Evolutionary conservation across 345 rosid genomes (phyloP), one percentile per base, ranked within the genome.

Genomic region (Acer campestre): DNA sequence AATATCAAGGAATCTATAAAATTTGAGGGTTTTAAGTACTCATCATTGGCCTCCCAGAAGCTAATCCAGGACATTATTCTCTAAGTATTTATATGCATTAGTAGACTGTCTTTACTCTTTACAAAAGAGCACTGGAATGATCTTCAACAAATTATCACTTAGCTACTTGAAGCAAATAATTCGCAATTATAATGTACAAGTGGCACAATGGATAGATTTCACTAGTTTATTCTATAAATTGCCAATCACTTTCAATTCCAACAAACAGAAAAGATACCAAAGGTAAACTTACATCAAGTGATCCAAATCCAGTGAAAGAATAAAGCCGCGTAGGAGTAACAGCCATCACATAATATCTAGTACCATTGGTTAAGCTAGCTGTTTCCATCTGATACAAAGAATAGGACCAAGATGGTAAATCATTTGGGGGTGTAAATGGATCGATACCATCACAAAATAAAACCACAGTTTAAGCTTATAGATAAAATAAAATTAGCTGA

Each of bases 311-410:
- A 44, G 99, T 96, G 78, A 88, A 96, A 20, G 99, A 94, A 86
- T 96, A 96, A 77, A 94, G 94, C 40, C 98, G 87, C 40, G 99
- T 96, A 48, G 98, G 99, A 83, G 98, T 94, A 68, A 96, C 98
- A 81, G 95, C 99, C 99, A 96, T 96, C 95, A 96, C 91, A 80
- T 94, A 96, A 84, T 88, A 94, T 84, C 98, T 90, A 77, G 93
- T 91, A 77, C 94, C 98, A 67, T 78, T 84, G 83, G 83, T 84
- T 73, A 89, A 68, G 80, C 55, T 90, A 75, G 99, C 93, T 40
- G 95, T 90, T 87, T 96, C 99, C 98, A 96, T 94, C 99, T 96
- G 84, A 44, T 69, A 75, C 3, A 80, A 55, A 74, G 72, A 80
- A 77, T 17, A 71, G 22, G 63, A 74, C 20, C 17, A 58, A 59